Evolutionary conservation across 495 filamentous ascomycete species (phyloP).

Genomic region (Tetracladium marchalianum): DNA sequence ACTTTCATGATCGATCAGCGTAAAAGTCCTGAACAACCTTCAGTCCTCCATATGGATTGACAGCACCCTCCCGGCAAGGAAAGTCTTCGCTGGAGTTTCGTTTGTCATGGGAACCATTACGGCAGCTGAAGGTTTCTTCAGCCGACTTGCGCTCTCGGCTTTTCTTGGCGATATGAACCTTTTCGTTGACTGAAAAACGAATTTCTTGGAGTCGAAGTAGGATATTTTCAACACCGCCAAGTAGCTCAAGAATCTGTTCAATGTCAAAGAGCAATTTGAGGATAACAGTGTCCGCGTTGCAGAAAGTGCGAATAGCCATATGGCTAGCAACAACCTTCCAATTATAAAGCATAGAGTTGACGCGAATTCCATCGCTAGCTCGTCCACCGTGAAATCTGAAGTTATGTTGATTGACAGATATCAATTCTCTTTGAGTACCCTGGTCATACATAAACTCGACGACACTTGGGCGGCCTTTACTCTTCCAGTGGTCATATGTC

Average conservation of each 20-base stretch:
- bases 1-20: background rate
- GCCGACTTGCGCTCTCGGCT: background rate
- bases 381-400: constrained; percentile 38
- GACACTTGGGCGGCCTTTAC: constrained; percentile 43
- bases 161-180: constrained; percentile 4
- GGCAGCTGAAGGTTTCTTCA: background rate
- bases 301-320: constrained; percentile 46
- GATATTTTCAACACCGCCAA: constrained; percentile 27
- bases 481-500: constrained; percentile 32
- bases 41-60: constrained; percentile 11
- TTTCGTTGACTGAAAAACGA: constrained; percentile 5
- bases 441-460: constrained; percentile 49
- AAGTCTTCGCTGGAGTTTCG: too few relatives aligned
- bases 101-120: too few relatives aligned
- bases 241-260: constrained; percentile 41
- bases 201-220: constrained; percentile 14
- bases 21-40: constrained; percentile 14
- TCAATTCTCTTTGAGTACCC: constrained; percentile 41
- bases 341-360: constrained; percentile 37
- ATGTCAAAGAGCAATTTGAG: constrained; percentile 44
- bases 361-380: constrained; percentile 26
- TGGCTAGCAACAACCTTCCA: constrained; percentile 42
- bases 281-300: constrained; percentile 41
- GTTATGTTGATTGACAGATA: constrained; percentile 36
- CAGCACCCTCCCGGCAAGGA: background rate